Evolutionary conservation across 164 flowering plant genomes (phyloP), one percentile per base, ranked within the genome.

Genomic region (Piper longum): DNA sequence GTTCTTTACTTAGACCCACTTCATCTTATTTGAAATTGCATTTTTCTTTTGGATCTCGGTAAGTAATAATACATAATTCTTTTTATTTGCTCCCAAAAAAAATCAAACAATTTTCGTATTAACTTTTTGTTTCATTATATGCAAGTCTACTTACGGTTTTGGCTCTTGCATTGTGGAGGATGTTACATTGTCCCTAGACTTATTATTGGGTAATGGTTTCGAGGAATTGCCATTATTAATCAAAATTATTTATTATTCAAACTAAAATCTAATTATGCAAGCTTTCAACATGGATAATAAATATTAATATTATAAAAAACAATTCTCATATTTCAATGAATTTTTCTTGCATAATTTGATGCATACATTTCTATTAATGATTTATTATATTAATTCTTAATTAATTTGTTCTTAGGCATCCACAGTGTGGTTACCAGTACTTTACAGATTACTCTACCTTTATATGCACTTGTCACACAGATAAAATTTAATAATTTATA

Each of bases 21-120:
- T 93, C 70, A 85, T 93, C 74, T 86, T 90, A 59, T 90, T 93
- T 68, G 99, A 93, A 83, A 86, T 93, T 8, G 99, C 91, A 59
- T 84, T 83, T 69, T 90, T 93, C 85, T 87, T 90, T 76, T 93
- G 97, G 97, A 85, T 93, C 59, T 83, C 68, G 97, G 96, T 89
- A 69, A 78, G 80, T 59, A 43, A 43, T 43, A 17, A 4, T 54
- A 56, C 11, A 19, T 12, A 16, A 26, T 26, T 26, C 36, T 26
- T 26, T 26, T 26, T 26, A n/a, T n/a, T 26, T 26, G 36, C 2
- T 1, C 36, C 36, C 36, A 26, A 26, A 26, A 26, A 26, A 26
- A 26, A 62, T 66, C 57, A 4, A 56, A 19, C 4, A 63, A 17
- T 59, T 57, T 16, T 61, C 11, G 42, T 39, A 57, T 17, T 41